Conservation (phyloP, 2,329 filamentous ascomycete genomes). For the Colletotrichum endophyticum region DNA sequence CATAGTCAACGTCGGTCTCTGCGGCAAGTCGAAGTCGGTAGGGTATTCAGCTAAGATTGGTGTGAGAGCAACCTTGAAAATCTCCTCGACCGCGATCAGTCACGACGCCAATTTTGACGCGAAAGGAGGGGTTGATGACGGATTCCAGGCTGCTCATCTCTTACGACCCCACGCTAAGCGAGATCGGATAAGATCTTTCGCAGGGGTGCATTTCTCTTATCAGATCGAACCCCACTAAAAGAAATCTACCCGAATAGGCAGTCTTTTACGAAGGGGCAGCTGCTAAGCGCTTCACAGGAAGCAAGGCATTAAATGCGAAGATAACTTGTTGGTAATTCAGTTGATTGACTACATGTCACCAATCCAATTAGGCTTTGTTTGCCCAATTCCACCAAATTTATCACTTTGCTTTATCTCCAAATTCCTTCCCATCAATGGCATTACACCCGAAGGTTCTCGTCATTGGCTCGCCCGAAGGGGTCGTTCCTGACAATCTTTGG, state of each 20-base stretch:
- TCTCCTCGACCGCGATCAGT: neutral
- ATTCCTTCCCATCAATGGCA: neutral
- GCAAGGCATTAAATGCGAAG: neutral
- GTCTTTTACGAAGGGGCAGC: neutral
- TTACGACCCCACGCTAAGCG: neutral
- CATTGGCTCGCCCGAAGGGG: neutral
- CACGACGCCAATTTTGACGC: neutral
- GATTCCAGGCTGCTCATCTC: neutral
- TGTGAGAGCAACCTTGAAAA: neutral
- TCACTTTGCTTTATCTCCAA: neutral
- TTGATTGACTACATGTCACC: neutral
- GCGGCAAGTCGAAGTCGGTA: neutral
- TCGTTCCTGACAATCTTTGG: neutral
- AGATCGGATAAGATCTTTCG: neutral
- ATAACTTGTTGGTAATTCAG: neutral
- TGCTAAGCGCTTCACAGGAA: neutral
- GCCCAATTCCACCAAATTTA: neutral
- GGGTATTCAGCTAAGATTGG: neutral
- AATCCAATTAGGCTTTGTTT: neutral
- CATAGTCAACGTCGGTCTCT: neutral
- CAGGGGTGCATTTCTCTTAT: neutral
- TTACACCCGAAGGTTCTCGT: neutral
- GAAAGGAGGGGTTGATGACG: conserved; percentile 6
- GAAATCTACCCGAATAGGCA: neutral
- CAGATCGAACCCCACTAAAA: neutral